A percentile compares a stretch with the other conserved stretches of the same genome.
phyloP scores from a whole-genome alignment of 345 rosid genomes.

The Citrus mangshanensis region DNA sequence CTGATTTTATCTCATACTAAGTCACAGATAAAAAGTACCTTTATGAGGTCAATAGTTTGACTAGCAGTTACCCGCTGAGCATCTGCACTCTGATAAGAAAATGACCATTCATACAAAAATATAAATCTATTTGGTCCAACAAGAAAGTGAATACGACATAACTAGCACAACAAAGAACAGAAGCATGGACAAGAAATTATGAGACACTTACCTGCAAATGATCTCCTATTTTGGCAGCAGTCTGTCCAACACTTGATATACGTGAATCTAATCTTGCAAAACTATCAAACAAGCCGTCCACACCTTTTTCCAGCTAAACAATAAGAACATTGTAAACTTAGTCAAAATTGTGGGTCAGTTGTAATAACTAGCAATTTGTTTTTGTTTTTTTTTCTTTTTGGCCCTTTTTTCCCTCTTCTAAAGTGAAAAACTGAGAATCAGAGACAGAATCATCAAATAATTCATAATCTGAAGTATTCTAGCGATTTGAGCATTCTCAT shows the following conservation, averaged over 20 bases:
- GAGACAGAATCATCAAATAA: constrained; percentile 11
- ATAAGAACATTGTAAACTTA: constrained; percentile 1
- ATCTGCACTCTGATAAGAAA: constrained; percentile 84
- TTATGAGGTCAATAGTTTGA: constrained; percentile 94
- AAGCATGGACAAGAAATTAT: background rate
- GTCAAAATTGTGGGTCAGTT: background rate
- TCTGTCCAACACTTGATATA: constrained; percentile 98
- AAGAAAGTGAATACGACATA: background rate
- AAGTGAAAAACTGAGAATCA: background rate
- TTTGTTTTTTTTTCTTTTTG: too few relatives aligned
- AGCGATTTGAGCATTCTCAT: background rate
- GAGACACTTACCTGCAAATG: constrained; percentile 76
- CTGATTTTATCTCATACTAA: background rate
- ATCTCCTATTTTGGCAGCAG: constrained; percentile 99
- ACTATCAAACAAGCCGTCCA: constrained; percentile 87
- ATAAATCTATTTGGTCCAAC: background rate
- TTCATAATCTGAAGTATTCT: background rate
- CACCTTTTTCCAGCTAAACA: constrained; percentile 85
- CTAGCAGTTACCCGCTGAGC: constrained; percentile 99
- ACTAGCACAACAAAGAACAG: background rate
- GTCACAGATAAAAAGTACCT: constrained; percentile 46
- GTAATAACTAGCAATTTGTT: too few relatives aligned
- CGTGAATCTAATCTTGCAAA: constrained; percentile 91
- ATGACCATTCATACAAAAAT: constrained; percentile 10
- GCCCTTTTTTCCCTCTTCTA: too few relatives aligned